Conservation (phyloP, 176 grass and related monocot species). For the barley (Hordeum vulgare) region DNA sequence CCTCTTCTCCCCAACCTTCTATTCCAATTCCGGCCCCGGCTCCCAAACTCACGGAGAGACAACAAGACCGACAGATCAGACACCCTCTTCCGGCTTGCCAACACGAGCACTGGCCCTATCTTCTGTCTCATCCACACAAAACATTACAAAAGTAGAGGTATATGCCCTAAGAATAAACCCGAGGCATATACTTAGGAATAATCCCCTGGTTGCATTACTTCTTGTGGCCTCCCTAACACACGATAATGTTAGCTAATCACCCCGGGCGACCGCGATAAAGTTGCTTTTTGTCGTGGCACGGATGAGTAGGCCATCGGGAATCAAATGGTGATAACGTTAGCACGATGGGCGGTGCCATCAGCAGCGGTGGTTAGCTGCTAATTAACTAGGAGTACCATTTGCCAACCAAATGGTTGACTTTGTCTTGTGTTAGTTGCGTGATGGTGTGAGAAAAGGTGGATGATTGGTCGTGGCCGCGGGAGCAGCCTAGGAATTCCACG, state of each 20-base stretch:
- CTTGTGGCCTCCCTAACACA: background rate
- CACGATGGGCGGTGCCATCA: conserved; percentile 11
- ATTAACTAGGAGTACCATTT: conserved; percentile 12
- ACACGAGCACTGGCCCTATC: background rate
- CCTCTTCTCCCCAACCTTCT: background rate
- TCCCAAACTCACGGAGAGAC: background rate
- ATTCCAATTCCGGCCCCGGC: background rate
- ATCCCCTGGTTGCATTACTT: background rate
- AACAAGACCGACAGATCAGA: background rate
- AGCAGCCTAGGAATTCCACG: conserved; percentile 9
- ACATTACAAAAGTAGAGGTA: background rate
- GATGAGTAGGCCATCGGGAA: conserved; percentile 1
- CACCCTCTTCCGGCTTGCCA: background rate
- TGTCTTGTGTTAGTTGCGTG: background rate
- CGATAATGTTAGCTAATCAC: background rate
- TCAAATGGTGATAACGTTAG: conserved; percentile 21
- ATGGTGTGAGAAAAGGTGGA: background rate
- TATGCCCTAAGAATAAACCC: conserved; percentile 12
- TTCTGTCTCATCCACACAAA: background rate
- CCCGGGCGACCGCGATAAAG: conserved; percentile 14
- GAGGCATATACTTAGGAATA: conserved; percentile 11
- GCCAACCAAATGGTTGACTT: background rate
- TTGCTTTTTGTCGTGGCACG: conserved; percentile 19
- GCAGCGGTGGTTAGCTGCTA: background rate
- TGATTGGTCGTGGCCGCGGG: conserved; percentile 17